These are phyloP conservation scores for Allium fistulosum DNA, from an alignment of 106 monocot genomes.

Conservation along the genomic window DNA sequence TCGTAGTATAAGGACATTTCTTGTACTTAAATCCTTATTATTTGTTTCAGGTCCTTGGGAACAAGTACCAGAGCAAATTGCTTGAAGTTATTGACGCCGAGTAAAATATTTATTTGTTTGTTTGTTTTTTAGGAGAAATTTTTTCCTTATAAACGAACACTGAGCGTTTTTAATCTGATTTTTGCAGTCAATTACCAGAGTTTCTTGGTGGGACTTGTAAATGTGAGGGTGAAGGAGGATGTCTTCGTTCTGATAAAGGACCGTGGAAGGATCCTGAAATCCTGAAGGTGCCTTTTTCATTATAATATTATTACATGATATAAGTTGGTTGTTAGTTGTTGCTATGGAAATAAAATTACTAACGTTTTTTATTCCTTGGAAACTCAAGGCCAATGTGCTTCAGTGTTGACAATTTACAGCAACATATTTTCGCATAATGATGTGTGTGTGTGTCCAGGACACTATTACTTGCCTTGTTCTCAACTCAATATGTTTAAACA, in stretches of 20 bases:
- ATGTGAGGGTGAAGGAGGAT: slow-evolving; percentile 60
- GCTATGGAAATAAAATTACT: too few species aligned
- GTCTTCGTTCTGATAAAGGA: slow-evolving; percentile 79
- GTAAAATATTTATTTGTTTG: slow-evolving; percentile 16
- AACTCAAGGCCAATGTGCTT: too few species aligned
- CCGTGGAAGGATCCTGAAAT: slow-evolving; percentile 96
- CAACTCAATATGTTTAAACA: too few species aligned
- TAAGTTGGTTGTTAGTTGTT: too few species aligned
- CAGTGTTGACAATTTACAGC: too few species aligned
- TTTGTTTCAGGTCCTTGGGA: slow-evolving; percentile 65
- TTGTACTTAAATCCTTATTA: background rate
- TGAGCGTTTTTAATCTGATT: background rate
- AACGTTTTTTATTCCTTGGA: too few species aligned
- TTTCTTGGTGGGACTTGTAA: slow-evolving; percentile 89
- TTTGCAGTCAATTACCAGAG: slow-evolving; percentile 80
- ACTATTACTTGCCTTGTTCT: too few species aligned
- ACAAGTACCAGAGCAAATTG: slow-evolving; percentile 88
- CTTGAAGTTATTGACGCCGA: slow-evolving; percentile 88
- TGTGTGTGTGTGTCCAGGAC: too few species aligned
- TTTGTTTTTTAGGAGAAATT: background rate
- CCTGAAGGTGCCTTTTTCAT: slow-evolving; percentile 37
- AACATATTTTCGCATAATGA: too few species aligned
- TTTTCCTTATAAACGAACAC: background rate
- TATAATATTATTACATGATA: background rate
- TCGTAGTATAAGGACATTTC: background rate